Conservation (phyloP, 2,329 filamentous ascomycete species). For the Paraphoma chrysanthemicola region DNA sequence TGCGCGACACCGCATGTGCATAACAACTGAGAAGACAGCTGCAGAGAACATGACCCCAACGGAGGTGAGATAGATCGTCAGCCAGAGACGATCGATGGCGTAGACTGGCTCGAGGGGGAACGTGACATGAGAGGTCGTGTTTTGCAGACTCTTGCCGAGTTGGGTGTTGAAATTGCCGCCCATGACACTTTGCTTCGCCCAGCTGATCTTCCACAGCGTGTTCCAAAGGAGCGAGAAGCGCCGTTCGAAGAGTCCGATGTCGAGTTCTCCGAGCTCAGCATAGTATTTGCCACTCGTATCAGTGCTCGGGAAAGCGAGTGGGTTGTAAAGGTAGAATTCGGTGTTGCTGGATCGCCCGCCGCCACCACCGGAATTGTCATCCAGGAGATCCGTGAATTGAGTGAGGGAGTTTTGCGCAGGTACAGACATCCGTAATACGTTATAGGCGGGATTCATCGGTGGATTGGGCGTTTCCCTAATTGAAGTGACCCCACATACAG, state of each 20-base stretch:
- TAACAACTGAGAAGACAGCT: slow-evolving; percentile 10
- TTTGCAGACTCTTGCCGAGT: neutral
- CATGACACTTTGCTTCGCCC: slow-evolving; percentile 5
- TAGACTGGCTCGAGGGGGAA: slow-evolving; percentile 2
- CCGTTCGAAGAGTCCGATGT: slow-evolving; percentile 3
- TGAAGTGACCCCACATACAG: slow-evolving; percentile 5
- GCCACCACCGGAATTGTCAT: neutral
- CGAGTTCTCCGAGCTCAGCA: neutral
- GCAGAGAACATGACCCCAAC: slow-evolving; percentile 13
- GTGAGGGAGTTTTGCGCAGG: neutral
- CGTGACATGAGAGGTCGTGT: neutral
- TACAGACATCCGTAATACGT: neutral
- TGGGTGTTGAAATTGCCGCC: neutral
- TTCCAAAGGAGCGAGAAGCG: slow-evolving; percentile 10
- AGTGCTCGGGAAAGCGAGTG: neutral
- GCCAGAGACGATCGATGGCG: slow-evolving; percentile 5
- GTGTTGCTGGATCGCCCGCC: neutral
- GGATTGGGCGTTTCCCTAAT: neutral
- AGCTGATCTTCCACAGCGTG: too few relatives aligned
- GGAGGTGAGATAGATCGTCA: slow-evolving; percentile 5
- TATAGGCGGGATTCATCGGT: neutral
- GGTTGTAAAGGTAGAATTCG: neutral
- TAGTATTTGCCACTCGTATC: neutral
- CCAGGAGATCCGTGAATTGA: neutral
- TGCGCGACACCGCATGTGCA: slow-evolving; percentile 11